Evolutionary conservation across 1,139 yeast genomes (phyloP).

Genomic region (Protomyces gravidus): DNA sequence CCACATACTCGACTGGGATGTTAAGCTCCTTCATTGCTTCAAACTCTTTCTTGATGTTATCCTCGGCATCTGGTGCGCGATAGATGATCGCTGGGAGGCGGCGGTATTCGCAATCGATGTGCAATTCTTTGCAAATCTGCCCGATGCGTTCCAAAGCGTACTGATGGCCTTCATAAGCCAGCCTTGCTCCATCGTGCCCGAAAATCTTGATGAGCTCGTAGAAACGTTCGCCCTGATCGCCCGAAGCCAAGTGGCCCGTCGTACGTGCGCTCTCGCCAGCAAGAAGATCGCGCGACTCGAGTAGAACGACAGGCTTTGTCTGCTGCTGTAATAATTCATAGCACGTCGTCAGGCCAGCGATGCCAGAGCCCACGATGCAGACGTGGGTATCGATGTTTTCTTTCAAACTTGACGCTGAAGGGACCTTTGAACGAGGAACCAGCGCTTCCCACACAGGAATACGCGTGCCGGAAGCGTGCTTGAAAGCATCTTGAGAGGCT

Average conservation of each 20-base stretch:
- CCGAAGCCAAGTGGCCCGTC: conserved; percentile 13
- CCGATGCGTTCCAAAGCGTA: conserved; percentile 17
- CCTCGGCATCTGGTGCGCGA: conserved; percentile 13
- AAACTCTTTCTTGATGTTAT: conserved; percentile 11
- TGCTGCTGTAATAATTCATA: background rate
- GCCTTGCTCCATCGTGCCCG: conserved; percentile 8
- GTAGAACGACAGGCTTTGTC: conserved; percentile 4
- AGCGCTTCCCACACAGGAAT: conserved; percentile 20
- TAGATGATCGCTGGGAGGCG: conserved; percentile 8
- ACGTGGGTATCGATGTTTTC: conserved; percentile 3
- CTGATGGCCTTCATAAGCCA: conserved; percentile 13
- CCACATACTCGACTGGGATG: conserved; percentile 3
- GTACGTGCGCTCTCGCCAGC: conserved; percentile 22
- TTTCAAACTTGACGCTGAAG: background rate
- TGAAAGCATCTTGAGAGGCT: background rate
- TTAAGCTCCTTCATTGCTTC: conserved; percentile 12
- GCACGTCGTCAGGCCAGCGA: conserved; percentile 18
- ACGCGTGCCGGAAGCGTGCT: conserved; percentile 14
- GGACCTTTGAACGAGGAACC: conserved; percentile 1
- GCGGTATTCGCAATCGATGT: conserved; percentile 23
- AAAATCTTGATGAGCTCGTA: conserved; percentile 20
- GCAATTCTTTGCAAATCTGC: conserved; percentile 2
- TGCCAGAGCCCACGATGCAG: conserved; percentile 17
- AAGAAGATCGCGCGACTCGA: conserved; percentile 19
- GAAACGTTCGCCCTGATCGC: conserved; percentile 18